Evolutionary conservation across 1,284 basidiomycete species (phyloP).

Genomic region (Ustilago cynodontis): DNA sequence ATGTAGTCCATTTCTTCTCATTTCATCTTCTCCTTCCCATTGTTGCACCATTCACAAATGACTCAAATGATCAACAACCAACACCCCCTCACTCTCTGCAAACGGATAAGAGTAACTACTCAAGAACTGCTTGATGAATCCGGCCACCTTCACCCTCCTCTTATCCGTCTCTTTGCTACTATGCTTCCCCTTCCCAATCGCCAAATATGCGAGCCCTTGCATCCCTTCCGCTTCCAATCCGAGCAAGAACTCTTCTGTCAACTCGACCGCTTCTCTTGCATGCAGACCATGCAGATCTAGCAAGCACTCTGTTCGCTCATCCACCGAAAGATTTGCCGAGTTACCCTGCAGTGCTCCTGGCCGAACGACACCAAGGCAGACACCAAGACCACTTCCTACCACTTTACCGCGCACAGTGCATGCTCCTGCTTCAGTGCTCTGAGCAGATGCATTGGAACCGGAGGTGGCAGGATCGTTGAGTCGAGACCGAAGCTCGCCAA

Average conservation of each 20-base stretch:
- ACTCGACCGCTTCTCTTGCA: constrained; percentile 88
- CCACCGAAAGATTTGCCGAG: constrained; percentile 74
- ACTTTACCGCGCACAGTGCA: constrained; percentile 80
- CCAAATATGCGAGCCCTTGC: constrained; percentile 78
- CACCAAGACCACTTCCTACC: constrained; percentile 79
- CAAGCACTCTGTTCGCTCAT: constrained; percentile 76
- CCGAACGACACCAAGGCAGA: constrained; percentile 63
- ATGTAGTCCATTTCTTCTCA: constrained; percentile 20
- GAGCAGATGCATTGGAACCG: constrained; percentile 23
- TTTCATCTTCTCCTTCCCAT: not conserved
- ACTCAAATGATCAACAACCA: constrained; percentile 81
- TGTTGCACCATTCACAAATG: constrained; percentile 19
- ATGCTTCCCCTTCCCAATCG: constrained; percentile 96
- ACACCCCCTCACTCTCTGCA: constrained; percentile 88
- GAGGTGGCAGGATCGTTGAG: constrained; percentile 74
- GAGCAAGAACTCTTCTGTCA: constrained; percentile 86
- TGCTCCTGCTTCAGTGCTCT: constrained; percentile 85
- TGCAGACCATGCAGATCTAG: constrained; percentile 75
- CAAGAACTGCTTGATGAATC: constrained; percentile 87
- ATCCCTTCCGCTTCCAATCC: constrained; percentile 85
- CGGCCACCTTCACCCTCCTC: constrained; percentile 84
- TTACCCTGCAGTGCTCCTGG: constrained; percentile 29
- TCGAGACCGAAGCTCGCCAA: constrained; percentile 78
- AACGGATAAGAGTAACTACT: constrained; percentile 88
- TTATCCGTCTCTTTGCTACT: constrained; percentile 84